phyloP scores from a whole-genome alignment of 768 basidiomycete species.

The Mycena galopus region DNA sequence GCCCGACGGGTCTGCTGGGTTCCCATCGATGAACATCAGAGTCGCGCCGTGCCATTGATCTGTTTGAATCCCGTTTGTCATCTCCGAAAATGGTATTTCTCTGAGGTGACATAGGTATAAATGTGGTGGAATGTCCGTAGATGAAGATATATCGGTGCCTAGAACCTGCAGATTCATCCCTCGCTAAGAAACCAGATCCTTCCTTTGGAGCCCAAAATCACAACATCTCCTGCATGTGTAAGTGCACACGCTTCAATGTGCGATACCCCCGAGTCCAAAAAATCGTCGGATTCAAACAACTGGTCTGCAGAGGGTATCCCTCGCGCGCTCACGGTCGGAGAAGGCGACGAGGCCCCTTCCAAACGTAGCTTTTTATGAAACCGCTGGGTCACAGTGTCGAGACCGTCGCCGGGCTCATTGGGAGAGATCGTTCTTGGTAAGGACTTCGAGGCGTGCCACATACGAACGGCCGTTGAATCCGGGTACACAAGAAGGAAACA shows the following conservation, averaged over 20 bases:
- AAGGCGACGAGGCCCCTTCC: background rate
- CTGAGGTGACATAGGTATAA: no score
- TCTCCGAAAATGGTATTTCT: no score
- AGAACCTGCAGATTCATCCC: background rate
- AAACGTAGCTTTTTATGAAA: constrained; percentile 27
- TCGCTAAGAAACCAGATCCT: constrained; percentile 12
- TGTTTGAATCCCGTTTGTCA: no score
- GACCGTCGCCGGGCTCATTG: background rate
- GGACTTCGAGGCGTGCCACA: background rate
- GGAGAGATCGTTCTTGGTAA: background rate
- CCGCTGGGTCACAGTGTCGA: constrained; percentile 17
- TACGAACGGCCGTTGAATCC: background rate
- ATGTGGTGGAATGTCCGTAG: no score
- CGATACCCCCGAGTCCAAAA: background rate
- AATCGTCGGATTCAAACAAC: background rate
- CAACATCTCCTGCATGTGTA: background rate
- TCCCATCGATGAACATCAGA: no score
- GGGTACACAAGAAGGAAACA: constrained; percentile 12
- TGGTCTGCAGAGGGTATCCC: background rate
- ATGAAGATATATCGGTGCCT: no score
- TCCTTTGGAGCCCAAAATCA: constrained; percentile 6
- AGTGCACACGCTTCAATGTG: constrained; percentile 12
- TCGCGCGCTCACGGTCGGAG: background rate
- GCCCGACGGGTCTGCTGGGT: no score
- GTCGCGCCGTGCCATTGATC: no score